Base-by-base conservation (phyloP, 768 basidiomycete species). In the Daedaleopsis sinensis region DNA sequence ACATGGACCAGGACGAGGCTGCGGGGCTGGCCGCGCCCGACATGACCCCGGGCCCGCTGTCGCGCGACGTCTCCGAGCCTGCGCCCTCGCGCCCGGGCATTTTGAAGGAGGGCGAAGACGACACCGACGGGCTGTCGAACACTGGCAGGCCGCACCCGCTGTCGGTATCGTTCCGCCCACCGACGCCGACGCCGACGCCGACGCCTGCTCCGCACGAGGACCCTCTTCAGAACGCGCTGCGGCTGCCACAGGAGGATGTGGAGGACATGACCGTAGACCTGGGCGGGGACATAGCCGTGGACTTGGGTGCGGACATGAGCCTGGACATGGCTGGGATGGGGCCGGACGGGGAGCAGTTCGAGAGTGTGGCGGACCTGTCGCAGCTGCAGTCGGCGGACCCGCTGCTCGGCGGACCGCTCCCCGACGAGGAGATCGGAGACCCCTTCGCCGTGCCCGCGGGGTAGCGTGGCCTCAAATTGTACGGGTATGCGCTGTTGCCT, bases 1-100 rank as follows among this genome's bases (percentile, higher is more conserved):
- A 93, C 57, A 80, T 87, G 72, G 89, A 90, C 57, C 82, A 85
- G 62, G 91, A 91, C 56, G 90, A 89, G 62, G 67, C 71, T 10
- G 57, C 72, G 6, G 71, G 73, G 19, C 80, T 81, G 18, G 75
- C 76, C 21, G 80, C 75, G 21, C 76, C 75, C 1, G 80, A 77
- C n/a, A 57, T 70, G 8, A 73, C 72, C 5, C 62, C 62, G 1
- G 62, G 54, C 18, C 55, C 66, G 16, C 65, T 66, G 24, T 74
- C 76, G 18, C 75, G 75, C 24, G 80, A 77, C 19, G 70, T 67
- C 24, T 75, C 79, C 8, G 80, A 78, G 61, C 71, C 64, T 44
- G 63, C 60, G 36, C 54, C 76, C 9, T 67, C 74, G 24, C 68
- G 72, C 72, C 37, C 37, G 13, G 51, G 38, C 24, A n/a, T n/a